Evolutionary conservation across 2,329 filamentous ascomycete genomes (phyloP), one percentile per base, ranked within the genome.

Genomic region (Beauveria asiatica): DNA sequence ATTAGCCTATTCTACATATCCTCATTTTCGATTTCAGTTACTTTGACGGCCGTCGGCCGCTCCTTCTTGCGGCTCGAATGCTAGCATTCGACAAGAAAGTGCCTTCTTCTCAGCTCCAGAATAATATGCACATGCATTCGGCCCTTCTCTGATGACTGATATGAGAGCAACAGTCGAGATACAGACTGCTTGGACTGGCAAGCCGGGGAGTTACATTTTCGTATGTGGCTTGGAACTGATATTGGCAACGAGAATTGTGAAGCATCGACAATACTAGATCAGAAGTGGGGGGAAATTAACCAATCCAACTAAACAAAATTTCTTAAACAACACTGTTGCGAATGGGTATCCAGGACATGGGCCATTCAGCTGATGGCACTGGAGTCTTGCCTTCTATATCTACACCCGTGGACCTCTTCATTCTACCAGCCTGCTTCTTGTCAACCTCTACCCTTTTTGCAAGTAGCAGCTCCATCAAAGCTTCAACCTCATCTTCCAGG

Each of bases 321-420:
- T 9, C 13, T 27, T 56, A 56, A 17, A 37, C 13, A 23, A 23
- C 3, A 27, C 42, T 37, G 27, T 46, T 48, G 42, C 54, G 54
- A 42, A 57, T 57, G 1, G 54, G 54, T 48, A 57, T 48, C 54
- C 54, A 57, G 39, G 54, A 57, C 44, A 48, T 57, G 27, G 54
- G 42, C 54, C 54, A 57, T 30, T 48, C 54, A 9, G 17, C 54
- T 6, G 54, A 48, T 3, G 54, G 3, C 44, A 19, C 54, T 17
- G 42, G 42, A 17, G 54, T 48, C 19, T 5, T 48, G 44, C 42
- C 42, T 33, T 48, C 44, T 33, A 57, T 57, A 25, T 48, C 54
- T 11, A 57, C 2, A 17, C 54, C 54, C 11, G 11, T 30, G 9
- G 42, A 23, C 45, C 17, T 57, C 37, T 16, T 57, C 46, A 17